phyloP scores from a whole-genome alignment of 495 filamentous ascomycete species.

The Lasiosphaeria hispida region DNA sequence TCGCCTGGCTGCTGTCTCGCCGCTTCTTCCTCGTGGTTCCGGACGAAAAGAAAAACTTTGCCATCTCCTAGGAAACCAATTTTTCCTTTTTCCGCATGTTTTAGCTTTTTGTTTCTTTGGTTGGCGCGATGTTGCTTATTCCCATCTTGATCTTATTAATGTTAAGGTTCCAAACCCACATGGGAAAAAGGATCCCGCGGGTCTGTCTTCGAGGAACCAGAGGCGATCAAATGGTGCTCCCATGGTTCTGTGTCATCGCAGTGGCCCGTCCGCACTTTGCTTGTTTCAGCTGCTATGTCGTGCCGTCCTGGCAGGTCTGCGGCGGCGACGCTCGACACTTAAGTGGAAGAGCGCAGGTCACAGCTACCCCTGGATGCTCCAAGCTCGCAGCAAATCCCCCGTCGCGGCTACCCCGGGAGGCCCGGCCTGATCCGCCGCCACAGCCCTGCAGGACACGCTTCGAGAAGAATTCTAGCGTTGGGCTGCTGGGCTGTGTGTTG shows the following conservation, averaged over 20 bases:
- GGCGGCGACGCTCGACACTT: too few relatives aligned
- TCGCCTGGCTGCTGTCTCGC: background rate
- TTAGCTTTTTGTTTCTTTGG: too few relatives aligned
- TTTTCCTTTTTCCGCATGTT: too few relatives aligned
- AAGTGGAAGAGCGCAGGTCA: too few relatives aligned
- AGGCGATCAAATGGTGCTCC: too few relatives aligned
- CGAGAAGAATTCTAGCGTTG: constrained; percentile 34
- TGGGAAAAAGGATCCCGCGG: too few relatives aligned
- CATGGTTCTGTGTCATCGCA: background rate
- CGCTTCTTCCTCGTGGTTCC: background rate
- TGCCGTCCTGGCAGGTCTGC: too few relatives aligned
- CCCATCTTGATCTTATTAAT: too few relatives aligned
- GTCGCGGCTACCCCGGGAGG: constrained; percentile 18
- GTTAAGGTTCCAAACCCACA: too few relatives aligned
- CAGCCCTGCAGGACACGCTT: constrained; percentile 26
- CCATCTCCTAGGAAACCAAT: too few relatives aligned
- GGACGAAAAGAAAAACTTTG: background rate
- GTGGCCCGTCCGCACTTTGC: constrained; percentile 3
- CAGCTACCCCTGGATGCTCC: constrained; percentile 2
- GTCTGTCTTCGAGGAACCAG: too few relatives aligned
- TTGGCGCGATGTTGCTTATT: too few relatives aligned
- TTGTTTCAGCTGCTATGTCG: constrained; percentile 4
- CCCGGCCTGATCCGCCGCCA: constrained; percentile 23
- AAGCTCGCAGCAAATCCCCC: constrained; percentile 1
- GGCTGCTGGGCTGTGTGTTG: constrained; percentile 12